Evolutionary conservation across 495 filamentous ascomycete genomes (phyloP), one percentile per base, ranked within the genome.

Genomic region (Cetradonia linearis): DNA sequence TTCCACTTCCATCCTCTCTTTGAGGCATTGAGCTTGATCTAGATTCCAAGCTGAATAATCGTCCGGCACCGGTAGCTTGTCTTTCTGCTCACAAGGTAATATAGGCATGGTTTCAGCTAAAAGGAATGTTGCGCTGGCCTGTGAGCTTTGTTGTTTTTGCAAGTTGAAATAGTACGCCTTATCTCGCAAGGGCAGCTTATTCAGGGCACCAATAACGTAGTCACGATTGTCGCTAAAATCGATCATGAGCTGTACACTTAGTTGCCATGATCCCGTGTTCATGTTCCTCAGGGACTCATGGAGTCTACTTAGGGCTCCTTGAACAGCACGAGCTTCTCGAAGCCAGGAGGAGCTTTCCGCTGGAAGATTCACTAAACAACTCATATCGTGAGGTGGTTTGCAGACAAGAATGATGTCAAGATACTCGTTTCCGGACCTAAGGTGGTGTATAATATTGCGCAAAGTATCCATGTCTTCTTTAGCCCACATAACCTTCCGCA

Each of bases 221-320:
- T 44, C 40, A 2, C 40, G n/a, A 9, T 44, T 44, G 10, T 44
- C n/a, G n/a, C 40, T 23, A 44, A n/a, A 44, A 44, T 44, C 7
- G 5, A n/a, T 44, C 40, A 44, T 44, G 18, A 44, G n/a, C 14
- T 44, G 40, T 44, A 44, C 11, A n/a, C 40, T 44, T 44, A 44
- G 14, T 10, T 20, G 40, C 40, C 40, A 44, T 16, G 40, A 14
- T 44, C 40, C 40, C n/a, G 40, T 53, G 49, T 53, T 53, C 49
- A 53, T 53, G 31, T 53, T 30, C n/a, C 7, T 53, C 18, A 53
- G 16, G 8, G 49, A 30, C 31, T 53, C 49, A 23, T 53, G 49
- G 18, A 53, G 49, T 34, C 49, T 30, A 18, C 27, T 53, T 30
- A 53, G 14, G 14, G 49, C 49, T n/a, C 28, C 49, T 53, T 53